Base-by-base conservation (phyloP, 1,139 yeast species). In the Debaryomyces coudertii region DNA sequence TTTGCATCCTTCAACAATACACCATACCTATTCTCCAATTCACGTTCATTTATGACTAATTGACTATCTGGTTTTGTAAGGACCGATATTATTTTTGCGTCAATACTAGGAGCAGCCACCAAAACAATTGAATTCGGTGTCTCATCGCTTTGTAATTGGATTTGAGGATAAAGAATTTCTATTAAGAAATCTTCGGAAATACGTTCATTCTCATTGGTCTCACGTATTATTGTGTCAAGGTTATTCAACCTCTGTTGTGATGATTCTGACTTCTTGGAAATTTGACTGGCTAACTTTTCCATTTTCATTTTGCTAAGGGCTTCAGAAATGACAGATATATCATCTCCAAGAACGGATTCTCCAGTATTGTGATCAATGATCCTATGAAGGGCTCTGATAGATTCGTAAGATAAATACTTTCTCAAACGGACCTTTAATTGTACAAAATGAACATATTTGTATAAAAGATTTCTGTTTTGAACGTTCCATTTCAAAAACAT, bases 151-250 rank as follows among this genome's bases (percentile, higher is more conserved):
- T 86, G 84, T 18, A 92, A 64, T 60, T 92, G 96, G 43, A 93
- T 81, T 61, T 93, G 98, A 0, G 99, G 98, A 1, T 92, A 80
- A 9, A 89, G 73, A 31, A 92, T 75, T 48, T 88, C 88, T 39
- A 92, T 74, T 51, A 84, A 63, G 57, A 81, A 88, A 43, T 85
- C 82, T 52, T 85, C 89, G 15, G 76, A 76, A 5, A 82, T 69
- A n/a, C 60, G 63, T 47, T 81, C 79, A 41, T 69, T 64, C 6
- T 67, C 66, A 2, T 66, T 57, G 1, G 77, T 65, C 27, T 69
- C 64, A 22, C 79, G 73, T 23, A 88, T 58, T 39, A 77, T 79
- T 16, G 73, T 65, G 46, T 85, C 84, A 57, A 86, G 83, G 15
- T 71, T 64, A 5, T 69, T 69, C 3, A 69, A 41, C 34, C 71